Evolutionary conservation across 2,329 filamentous ascomycete genomes (phyloP), one percentile per base, ranked within the genome.

Genomic region (Colletotrichum salicis): DNA sequence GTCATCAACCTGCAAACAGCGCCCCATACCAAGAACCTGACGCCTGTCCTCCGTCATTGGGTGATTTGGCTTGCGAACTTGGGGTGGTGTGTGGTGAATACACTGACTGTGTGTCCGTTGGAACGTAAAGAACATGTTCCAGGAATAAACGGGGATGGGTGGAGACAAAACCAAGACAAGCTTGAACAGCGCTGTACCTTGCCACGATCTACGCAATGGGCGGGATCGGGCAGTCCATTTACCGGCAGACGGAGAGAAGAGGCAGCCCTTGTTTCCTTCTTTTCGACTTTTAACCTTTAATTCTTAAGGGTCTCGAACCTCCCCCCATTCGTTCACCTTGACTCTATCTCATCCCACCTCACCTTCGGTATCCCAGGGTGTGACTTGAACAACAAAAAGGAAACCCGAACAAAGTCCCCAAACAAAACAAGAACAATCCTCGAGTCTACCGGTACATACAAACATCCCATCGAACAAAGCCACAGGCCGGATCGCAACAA

Each of bases 1-100:
- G 67, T 72, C 70, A 71, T 71, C 70, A 58, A 55, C 27, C 64
- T 45, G 70, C 67, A 65, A 70, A 64, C 70, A 72, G 66, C 29
- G 70, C 66, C 70, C 48, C 58, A n/a, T 63, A 52, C 33, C 58
- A 71, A 68, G 69, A 63, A 58, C 52, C 54, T 58, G 69, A 63
- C 58, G 64, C 64, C 48, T 27, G 13, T 24, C 31, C 33, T 62
- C 52, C 68, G 64, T 58, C 68, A 68, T 41, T 27, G 56, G 19
- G 35, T 45, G 45, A 27, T 33, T 51, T 33, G 41, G 22, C 45
- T 37, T 52, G 27, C 24, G 45, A 8, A 37, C 51, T 55, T 48
- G 41, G 19, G 48, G 19, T 55, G 24, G 41, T 55, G 51, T 56
- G 15, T 45, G 48, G 51, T 55, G 22, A n/a, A 64, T n/a, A 55